Evolutionary conservation across 139 green algal species (phyloP).

Genomic region (Astrephomene gubernaculifera): DNA sequence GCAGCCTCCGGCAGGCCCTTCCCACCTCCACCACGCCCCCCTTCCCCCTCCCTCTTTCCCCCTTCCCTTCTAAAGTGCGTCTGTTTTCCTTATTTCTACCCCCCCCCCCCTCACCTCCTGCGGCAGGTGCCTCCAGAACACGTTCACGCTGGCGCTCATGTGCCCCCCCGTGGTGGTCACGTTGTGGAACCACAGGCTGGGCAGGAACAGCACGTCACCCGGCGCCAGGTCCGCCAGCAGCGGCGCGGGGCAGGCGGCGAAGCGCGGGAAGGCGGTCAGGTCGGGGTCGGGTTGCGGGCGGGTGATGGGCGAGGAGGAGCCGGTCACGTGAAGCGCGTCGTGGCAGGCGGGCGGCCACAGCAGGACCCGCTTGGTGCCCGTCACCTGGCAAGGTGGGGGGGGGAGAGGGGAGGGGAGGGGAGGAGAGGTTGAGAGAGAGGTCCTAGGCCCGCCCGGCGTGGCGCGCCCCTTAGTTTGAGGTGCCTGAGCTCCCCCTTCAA

Average conservation of each 20-base stretch:
- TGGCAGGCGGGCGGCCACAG: constrained; percentile 63
- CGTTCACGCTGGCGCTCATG: constrained; percentile 67
- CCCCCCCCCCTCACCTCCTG: background rate
- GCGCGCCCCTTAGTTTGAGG: too few species aligned
- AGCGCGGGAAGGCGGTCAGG: constrained; percentile 55
- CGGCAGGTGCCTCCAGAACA: constrained; percentile 64
- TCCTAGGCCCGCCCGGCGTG: too few species aligned
- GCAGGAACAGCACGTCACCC: constrained; percentile 73
- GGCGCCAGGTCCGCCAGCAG: constrained; percentile 55
- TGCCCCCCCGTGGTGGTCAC: constrained; percentile 45
- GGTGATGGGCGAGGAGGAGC: constrained; percentile 61
- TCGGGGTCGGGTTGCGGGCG: constrained; percentile 64
- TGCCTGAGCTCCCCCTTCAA: too few species aligned
- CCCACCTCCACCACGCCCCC: too few species aligned
- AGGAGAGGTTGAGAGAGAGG: too few species aligned
- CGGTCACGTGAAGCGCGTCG: constrained; percentile 58
- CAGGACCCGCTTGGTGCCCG: constrained; percentile 66
- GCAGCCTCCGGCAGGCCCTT: too few species aligned
- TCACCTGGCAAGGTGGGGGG: too few species aligned
- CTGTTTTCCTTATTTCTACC: too few species aligned
- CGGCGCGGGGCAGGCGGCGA: constrained; percentile 26
- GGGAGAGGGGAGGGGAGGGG: too few species aligned
- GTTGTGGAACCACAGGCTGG: constrained; percentile 74
- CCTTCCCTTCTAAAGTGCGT: too few species aligned
- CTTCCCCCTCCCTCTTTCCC: too few species aligned